Evolutionary conservation across 768 basidiomycete species (phyloP), one percentile per base, ranked within the genome.

Genomic region (Panaeolus cyanescens): DNA sequence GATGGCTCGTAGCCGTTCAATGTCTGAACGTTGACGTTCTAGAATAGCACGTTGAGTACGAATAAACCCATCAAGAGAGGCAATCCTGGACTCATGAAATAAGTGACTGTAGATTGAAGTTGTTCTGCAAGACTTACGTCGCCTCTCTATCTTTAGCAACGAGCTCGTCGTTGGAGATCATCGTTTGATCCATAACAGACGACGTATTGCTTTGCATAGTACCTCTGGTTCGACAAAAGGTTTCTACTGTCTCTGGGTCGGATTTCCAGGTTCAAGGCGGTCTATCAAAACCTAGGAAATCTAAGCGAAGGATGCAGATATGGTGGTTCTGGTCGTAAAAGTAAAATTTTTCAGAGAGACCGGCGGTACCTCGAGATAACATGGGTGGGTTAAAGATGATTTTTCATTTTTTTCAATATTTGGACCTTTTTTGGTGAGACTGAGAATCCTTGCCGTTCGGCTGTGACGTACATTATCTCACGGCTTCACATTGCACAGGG

Each of bases 61-160:
- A 63, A 92, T 82, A 73, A 87, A 92, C 54, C 75, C 75, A 67
- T 85, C 82, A 66, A 92, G 87, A 78, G 87, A 88, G 88, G 81
- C 66, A 85, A 72, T 67, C 86, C 88, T 58, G 36, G 12, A 54
- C 30, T 19, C 25, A 9, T 19, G 6, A 34, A 54, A 13, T 59
- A 9, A 42, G 56, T 42, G 22, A n/a, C n/a, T n/a, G n/a, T n/a
- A n/a, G n/a, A n/a, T n/a, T n/a, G n/a, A n/a, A n/a, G n/a, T n/a
- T n/a, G n/a, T 28, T 25, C 10, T 12, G 45, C 13, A 20, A 6
- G 15, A 4, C 45, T 50, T 28, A 50, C 45, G 45, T 50, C 12
- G 45, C 5, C 1, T 28, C 45, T 28, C 45, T 50, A 28, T 50
- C 45, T 13, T 50, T 50, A 15, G 22, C 15, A 6, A 50, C 12